Base-by-base conservation (phyloP, 1,139 yeast genomes). In the Suhomyces anneliseae region DNA sequence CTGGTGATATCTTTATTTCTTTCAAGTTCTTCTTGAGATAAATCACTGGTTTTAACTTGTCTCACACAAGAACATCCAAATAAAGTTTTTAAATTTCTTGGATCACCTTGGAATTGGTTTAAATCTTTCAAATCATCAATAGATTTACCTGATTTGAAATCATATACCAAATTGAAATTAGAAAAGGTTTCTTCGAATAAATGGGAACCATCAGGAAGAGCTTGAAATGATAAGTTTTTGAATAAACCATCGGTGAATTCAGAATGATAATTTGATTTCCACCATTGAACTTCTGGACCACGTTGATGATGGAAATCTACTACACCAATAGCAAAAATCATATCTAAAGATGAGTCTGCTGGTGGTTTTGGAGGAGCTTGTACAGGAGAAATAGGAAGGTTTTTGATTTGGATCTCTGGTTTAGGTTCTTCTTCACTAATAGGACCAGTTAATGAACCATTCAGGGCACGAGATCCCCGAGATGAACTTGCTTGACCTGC, bases 201-300 rank as follows among this genome's bases (percentile, higher is more conserved):
- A 65, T 93, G 99, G 2, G 95, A 86, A 1, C 99, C 99, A 65
- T 93, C 99, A 0, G 99, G 99, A 34, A 93, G 71, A 3, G 97
- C 96, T 62, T 92, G 97, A 61, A 93, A 93, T 3, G 98, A 95
- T 39, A 93, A 69, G 58, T 87, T 84, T n/a, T 93, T 90, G 90
- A 97, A 93, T 24, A 87, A 68, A 8, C 68, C 62, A 0, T 78
- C 64, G 14, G 67, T 56, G 47, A 71, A 65, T 7, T 62, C 63
- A 1, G 66, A 64, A 39, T 68, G 68, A 44, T 83, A 81, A 48
- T 85, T 81, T 15, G 95, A 90, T 42, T 83, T 76, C 90, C 97
- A 89, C 71, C 89, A 90, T 65, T 92, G 97, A 15, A 93, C 83
- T 62, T 93, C 98, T 0, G 99, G 99, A 0, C 99, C 99, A 48